Conservation (phyloP, 441 rosid genomes). For the Erodium texanum region DNA sequence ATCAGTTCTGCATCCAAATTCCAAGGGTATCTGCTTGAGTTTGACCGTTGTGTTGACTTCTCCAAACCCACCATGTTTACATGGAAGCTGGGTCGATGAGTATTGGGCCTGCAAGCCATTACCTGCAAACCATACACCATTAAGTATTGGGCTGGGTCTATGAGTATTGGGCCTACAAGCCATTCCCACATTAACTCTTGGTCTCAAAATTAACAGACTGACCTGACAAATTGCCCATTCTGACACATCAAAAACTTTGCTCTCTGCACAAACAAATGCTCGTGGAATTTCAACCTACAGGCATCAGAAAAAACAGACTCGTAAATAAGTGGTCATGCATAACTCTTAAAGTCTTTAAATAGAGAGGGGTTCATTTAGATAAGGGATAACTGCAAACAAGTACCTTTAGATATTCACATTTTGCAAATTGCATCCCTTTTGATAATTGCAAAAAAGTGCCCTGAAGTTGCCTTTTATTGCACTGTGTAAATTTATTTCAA, state of each 20-base stretch:
- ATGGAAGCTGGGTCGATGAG: constrained; percentile 93
- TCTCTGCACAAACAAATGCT: constrained; percentile 97
- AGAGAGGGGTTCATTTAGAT: not conserved
- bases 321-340: constrained; percentile 13
- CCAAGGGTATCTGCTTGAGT: constrained; percentile 87
- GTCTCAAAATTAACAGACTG: constrained; percentile 16
- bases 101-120: constrained; percentile 92
- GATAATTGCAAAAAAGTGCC: no score
- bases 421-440: no score
- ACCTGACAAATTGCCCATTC: constrained; percentile 99
- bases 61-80: constrained; percentile 94
- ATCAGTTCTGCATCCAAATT: constrained; percentile 90
- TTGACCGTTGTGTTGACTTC: constrained; percentile 66
- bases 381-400: no score
- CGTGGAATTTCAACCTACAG: constrained; percentile 91
- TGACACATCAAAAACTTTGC: constrained; percentile 95
- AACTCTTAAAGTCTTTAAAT: constrained; percentile 8
- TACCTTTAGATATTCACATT: no score
- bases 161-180: no score
- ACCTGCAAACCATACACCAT: constrained; percentile 40
- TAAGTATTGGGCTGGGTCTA: no score
- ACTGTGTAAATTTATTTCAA: no score
- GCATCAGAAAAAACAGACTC: constrained; percentile 17
- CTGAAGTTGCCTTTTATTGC: no score
- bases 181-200: not conserved